phyloP scores from a whole-genome alignment of 192 early-diverging fungal species.

The Podila verticillata region DNA sequence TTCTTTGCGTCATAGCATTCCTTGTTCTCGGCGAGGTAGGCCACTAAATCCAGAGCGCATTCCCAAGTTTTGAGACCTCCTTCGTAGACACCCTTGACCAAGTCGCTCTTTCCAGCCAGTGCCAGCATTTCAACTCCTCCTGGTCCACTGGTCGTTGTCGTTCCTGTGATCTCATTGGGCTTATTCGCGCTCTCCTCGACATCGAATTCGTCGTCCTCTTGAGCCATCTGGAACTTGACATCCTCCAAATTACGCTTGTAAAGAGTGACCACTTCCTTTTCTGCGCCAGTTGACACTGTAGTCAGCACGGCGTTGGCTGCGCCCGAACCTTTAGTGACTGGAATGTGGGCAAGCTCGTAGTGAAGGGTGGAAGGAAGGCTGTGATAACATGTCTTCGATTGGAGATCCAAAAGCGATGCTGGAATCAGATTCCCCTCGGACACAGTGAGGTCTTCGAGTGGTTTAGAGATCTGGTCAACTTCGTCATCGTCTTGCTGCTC shows the following conservation, averaged over 20 bases:
- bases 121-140: slow-evolving; percentile 55
- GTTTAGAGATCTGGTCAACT: slow-evolving; percentile 19
- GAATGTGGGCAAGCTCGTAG: slow-evolving; percentile 42
- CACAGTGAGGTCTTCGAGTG: slow-evolving; percentile 23
- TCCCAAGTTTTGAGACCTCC: slow-evolving; percentile 99
- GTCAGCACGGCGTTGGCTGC: slow-evolving; percentile 26
- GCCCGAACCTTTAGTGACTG: slow-evolving; percentile 28
- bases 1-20: slow-evolving; percentile 53
- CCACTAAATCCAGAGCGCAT: slow-evolving; percentile 87
- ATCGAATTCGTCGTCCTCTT: slow-evolving; percentile 64
- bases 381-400: slow-evolving; percentile 16
- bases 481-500: slow-evolving; percentile 27
- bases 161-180: not conserved
- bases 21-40: slow-evolving; percentile 65
- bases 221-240: slow-evolving; percentile 85
- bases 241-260: slow-evolving; percentile 82
- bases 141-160: slow-evolving; percentile 9
- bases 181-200: not conserved
- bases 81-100: slow-evolving; percentile 93
- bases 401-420: slow-evolving; percentile 29
- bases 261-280: slow-evolving; percentile 51
- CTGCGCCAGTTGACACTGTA: slow-evolving; percentile 15
- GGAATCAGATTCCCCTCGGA: slow-evolving; percentile 13
- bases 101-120: slow-evolving; percentile 68
- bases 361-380: slow-evolving; percentile 34